A percentile compares a stretch with the other conserved stretches of the same genome.
These are phyloP conservation scores for Agrostemma githago DNA, from an alignment of 148 eudicot genomes.

Conservation along the genomic window DNA sequence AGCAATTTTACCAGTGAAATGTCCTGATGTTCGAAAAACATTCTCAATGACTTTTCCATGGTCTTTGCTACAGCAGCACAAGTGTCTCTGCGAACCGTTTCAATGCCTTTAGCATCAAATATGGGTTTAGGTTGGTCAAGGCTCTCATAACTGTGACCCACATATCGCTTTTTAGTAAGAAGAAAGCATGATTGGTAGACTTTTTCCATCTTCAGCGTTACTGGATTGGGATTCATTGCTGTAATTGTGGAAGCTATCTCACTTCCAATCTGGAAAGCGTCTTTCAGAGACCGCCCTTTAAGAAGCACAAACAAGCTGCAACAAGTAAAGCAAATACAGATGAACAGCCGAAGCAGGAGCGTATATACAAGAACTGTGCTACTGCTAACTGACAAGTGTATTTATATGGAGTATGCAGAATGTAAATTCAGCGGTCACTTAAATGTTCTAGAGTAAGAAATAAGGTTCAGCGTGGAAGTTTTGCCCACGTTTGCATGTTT, in stretches of 20 bases:
- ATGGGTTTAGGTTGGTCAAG: constrained; percentile 62
- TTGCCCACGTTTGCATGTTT: background rate
- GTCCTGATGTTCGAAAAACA: constrained; percentile 60
- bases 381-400: background rate
- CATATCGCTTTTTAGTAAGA: constrained; percentile 91
- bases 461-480: background rate
- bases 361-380: background rate
- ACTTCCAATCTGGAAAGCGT: constrained; percentile 66
- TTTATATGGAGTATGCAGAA: background rate
- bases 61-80: constrained; percentile 90
- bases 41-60: constrained; percentile 78
- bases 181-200: constrained; percentile 92
- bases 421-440: constrained; percentile 1
- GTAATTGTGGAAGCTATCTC: constrained; percentile 81
- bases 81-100: constrained; percentile 93
- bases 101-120: constrained; percentile 97
- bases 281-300: constrained; percentile 64
- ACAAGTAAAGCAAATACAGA: constrained; percentile 15
- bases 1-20: constrained; percentile 48
- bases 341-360: background rate
- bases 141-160: constrained; percentile 87
- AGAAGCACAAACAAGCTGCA: constrained; percentile 95
- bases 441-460: background rate
- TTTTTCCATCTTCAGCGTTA: constrained; percentile 91
- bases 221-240: constrained; percentile 77